Conservation (phyloP, 1,139 yeast species). For the Casaregolazyma suthepensis region DNA sequence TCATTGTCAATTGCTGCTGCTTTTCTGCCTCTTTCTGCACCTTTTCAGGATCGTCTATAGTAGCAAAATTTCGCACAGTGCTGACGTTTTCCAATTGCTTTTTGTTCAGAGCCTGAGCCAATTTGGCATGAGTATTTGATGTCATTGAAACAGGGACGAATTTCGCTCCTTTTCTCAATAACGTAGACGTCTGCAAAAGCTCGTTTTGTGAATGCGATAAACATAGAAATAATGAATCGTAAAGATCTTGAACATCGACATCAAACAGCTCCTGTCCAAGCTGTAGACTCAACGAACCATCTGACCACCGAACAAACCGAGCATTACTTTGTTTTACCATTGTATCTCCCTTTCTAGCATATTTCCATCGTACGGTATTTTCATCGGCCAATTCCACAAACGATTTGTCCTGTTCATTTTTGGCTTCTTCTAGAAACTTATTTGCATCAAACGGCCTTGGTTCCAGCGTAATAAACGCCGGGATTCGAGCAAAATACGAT, state of each 20-base stretch:
- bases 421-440: slow-evolving; percentile 40
- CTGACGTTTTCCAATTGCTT: slow-evolving; percentile 49
- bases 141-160: slow-evolving; percentile 84
- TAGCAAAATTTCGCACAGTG: slow-evolving; percentile 63
- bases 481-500: slow-evolving; percentile 60
- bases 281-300: slow-evolving; percentile 79
- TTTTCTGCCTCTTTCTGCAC: slow-evolving; percentile 77
- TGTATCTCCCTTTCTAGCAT: slow-evolving; percentile 49
- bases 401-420: slow-evolving; percentile 36
- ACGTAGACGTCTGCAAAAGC: slow-evolving; percentile 49
- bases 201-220: slow-evolving; percentile 68
- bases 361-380: slow-evolving; percentile 90
- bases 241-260: slow-evolving; percentile 52
- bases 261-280: slow-evolving; percentile 87
- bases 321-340: slow-evolving; percentile 79
- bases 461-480: slow-evolving; percentile 75
- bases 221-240: slow-evolving; percentile 67
- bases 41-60: slow-evolving; percentile 82
- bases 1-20: slow-evolving; percentile 46
- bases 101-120: slow-evolving; percentile 71
- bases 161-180: slow-evolving; percentile 51
- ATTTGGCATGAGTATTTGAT: slow-evolving; percentile 72
- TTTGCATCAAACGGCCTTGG: slow-evolving; percentile 83
- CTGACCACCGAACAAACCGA: slow-evolving; percentile 89
- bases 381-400: slow-evolving; percentile 57